phyloP scores from a whole-genome alignment of 805 yeast species.

The Candida anglica region DNA sequence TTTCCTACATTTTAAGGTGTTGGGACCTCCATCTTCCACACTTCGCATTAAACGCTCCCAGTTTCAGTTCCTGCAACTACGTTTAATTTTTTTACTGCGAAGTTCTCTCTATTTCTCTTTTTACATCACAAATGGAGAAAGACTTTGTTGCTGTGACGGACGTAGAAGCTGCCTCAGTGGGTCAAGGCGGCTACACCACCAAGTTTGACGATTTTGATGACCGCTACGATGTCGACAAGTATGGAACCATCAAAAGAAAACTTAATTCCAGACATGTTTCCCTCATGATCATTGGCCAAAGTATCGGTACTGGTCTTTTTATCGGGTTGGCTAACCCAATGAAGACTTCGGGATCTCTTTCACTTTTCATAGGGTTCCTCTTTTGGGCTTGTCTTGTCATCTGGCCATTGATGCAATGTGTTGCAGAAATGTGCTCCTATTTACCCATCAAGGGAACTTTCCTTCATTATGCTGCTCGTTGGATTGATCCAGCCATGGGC shows the following conservation, averaged over 20 bases:
- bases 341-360: conserved; percentile 27
- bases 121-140: no score
- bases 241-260: no score
- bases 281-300: conserved; percentile 32
- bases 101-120: no score
- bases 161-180: background rate
- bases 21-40: no score
- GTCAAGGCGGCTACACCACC: no score
- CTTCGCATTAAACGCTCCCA: no score
- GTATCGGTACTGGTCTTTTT: conserved; percentile 34
- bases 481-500: conserved; percentile 34
- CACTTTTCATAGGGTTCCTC: conserved; percentile 29
- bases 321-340: conserved; percentile 29
- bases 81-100: no score
- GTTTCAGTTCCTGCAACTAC: no score
- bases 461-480: conserved; percentile 30
- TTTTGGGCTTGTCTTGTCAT: conserved; percentile 25
- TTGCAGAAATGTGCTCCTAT: conserved; percentile 35
- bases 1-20: no score
- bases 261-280: conserved; percentile 28
- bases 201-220: conserved; percentile 21
- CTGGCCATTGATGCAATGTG: conserved; percentile 34
- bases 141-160: background rate
- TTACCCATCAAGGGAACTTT: conserved; percentile 34
- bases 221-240: conserved; percentile 18